phyloP scores from a whole-genome alignment of 306 rosid genomes.

The Cercis canadensis region DNA sequence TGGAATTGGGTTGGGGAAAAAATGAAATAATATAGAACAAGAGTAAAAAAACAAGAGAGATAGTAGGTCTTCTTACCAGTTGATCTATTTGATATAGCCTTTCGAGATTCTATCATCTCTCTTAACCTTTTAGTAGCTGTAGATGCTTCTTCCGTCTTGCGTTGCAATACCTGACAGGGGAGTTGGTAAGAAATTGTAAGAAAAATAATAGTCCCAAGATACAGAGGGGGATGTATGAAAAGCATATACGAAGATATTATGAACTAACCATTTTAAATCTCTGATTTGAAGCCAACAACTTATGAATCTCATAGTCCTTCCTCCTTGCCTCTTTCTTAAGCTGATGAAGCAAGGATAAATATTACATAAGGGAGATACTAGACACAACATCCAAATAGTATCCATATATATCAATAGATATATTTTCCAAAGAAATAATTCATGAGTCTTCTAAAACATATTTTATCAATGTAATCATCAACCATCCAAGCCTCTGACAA shows the following conservation, averaged over 20 bases:
- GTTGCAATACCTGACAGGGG: conserved; percentile 76
- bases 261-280: conserved; percentile 73
- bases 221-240: background rate
- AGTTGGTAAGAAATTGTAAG: conserved; percentile 35
- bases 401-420: background rate
- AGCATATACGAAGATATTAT: background rate
- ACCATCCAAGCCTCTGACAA: background rate
- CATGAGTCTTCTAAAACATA: background rate
- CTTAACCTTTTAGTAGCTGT: conserved; percentile 67
- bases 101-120: conserved; percentile 73
- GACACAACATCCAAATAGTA: conserved; percentile 12
- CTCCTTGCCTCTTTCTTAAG: conserved; percentile 79
- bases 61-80: conserved; percentile 51
- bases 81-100: conserved; percentile 53
- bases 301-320: conserved; percentile 59
- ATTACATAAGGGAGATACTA: conserved; percentile 17
- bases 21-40: background rate
- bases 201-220: conserved; percentile 5
- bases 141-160: conserved; percentile 86
- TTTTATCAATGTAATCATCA: conserved; percentile 20
- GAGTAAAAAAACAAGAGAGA: too few relatives aligned
- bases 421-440: conserved; percentile 8
- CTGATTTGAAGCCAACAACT: conserved; percentile 69
- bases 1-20: background rate
- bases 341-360: conserved; percentile 51